phyloP scores from a whole-genome alignment of 176 grass and related monocot genomes.

The Aegilops sharonensis region DNA sequence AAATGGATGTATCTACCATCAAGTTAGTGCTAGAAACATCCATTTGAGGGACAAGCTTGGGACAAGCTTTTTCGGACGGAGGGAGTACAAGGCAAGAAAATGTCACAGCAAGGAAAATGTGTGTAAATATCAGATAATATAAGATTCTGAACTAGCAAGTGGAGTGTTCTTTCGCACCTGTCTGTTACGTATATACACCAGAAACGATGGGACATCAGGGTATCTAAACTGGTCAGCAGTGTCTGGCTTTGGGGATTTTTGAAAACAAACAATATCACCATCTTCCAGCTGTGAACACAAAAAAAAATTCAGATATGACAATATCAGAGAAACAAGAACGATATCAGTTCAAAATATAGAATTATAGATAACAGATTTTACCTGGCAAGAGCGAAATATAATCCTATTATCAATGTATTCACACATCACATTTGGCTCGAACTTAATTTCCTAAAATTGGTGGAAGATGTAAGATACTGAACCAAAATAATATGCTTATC shows the following conservation, averaged over 20 bases:
- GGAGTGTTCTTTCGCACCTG: slow-evolving; percentile 48
- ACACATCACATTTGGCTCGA: slow-evolving; percentile 97
- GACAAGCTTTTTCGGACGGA: no score
- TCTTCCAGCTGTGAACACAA: slow-evolving; percentile 83
- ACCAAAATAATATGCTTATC: neutral
- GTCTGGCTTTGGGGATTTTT: slow-evolving; percentile 63
- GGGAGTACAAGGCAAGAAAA: neutral
- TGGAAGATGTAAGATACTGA: slow-evolving; percentile 34
- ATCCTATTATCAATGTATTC: slow-evolving; percentile 81
- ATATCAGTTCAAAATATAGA: slow-evolving; percentile 19
- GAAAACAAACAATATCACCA: slow-evolving; percentile 95
- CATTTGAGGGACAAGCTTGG: no score
- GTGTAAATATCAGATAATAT: neutral
- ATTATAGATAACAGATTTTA: slow-evolving; percentile 24
- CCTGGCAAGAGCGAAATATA: slow-evolving; percentile 86
- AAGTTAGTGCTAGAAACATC: no score
- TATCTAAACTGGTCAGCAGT: slow-evolving; percentile 64
- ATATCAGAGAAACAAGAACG: slow-evolving; percentile 9
- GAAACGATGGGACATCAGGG: slow-evolving; percentile 83
- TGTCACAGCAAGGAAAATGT: neutral
- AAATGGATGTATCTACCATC: no score
- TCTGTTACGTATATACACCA: slow-evolving; percentile 90
- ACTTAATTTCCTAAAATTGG: slow-evolving; percentile 90
- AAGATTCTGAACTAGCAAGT: neutral
- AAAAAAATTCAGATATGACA: slow-evolving; percentile 29